Conservation (phyloP, 1,139 yeast species). For the Nakaseomyces bracarensis region DNA sequence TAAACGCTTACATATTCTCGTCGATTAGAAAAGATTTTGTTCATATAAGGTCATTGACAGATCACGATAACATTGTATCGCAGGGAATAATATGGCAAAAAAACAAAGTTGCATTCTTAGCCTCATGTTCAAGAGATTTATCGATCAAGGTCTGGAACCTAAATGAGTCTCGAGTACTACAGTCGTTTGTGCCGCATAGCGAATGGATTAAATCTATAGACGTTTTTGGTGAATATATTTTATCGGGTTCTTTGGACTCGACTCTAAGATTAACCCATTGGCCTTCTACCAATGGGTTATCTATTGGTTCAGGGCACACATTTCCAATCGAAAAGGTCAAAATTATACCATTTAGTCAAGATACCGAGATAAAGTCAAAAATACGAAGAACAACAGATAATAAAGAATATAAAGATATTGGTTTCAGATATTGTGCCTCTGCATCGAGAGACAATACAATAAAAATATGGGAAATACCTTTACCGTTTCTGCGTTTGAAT, state of each 20-base stretch:
- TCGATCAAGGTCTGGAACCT: slow-evolving; percentile 74
- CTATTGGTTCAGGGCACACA: slow-evolving; percentile 65
- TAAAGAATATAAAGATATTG: slow-evolving; percentile 35
- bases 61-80: slow-evolving; percentile 89
- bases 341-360: slow-evolving; percentile 46
- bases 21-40: slow-evolving; percentile 39
- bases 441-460: slow-evolving; percentile 76
- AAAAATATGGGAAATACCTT: slow-evolving; percentile 68
- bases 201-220: slow-evolving; percentile 81
- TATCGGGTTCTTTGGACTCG: slow-evolving; percentile 80
- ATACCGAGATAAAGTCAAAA: slow-evolving; percentile 10
- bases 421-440: slow-evolving; percentile 63
- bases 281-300: slow-evolving; percentile 59
- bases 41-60: slow-evolving; percentile 59
- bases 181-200: slow-evolving; percentile 67
- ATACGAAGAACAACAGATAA: slow-evolving; percentile 14
- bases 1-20: slow-evolving; percentile 39
- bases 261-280: slow-evolving; percentile 59
- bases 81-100: slow-evolving; percentile 41
- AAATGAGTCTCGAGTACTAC: slow-evolving; percentile 56
- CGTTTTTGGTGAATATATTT: slow-evolving; percentile 44
- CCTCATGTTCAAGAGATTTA: slow-evolving; percentile 72
- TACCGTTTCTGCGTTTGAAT: slow-evolving; percentile 48
- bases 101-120: slow-evolving; percentile 31
- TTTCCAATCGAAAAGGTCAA: slow-evolving; percentile 75